These are phyloP conservation scores for Fragaria nilgerrensis DNA, from an alignment of 306 rosid genomes.

Conservation along the genomic window DNA sequence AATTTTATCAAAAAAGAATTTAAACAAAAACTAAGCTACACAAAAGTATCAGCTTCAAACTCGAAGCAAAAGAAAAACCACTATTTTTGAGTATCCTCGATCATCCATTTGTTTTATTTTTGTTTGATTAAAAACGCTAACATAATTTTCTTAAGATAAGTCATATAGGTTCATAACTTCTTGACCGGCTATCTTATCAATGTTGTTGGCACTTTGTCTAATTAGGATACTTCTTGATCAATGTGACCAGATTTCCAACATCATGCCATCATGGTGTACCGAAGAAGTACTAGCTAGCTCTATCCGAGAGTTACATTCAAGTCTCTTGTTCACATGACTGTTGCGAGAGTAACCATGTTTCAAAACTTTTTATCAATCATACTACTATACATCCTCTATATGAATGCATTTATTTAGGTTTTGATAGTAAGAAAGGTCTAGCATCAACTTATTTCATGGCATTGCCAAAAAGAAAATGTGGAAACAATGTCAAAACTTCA, in stretches of 20 bases:
- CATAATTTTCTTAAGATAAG: too few relatives aligned
- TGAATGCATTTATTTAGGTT: background rate
- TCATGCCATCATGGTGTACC: background rate
- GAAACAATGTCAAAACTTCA: background rate
- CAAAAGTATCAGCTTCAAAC: too few relatives aligned
- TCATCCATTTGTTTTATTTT: background rate
- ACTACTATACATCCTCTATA: background rate
- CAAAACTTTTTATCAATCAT: too few relatives aligned
- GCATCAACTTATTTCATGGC: background rate
- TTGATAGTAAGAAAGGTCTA: constrained; percentile 24
- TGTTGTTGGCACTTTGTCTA: background rate
- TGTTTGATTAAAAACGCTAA: too few relatives aligned
- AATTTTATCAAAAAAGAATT: background rate
- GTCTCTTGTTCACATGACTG: background rate
- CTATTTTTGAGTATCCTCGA: background rate
- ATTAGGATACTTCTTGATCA: background rate
- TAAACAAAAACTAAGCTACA: background rate
- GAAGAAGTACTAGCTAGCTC: background rate
- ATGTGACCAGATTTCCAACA: background rate
- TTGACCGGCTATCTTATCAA: background rate
- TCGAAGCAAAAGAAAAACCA: too few relatives aligned
- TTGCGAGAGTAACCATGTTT: background rate
- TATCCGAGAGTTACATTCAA: background rate
- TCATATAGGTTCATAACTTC: background rate
- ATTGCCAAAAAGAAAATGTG: background rate